Evolutionary conservation across 129 eudicot species (phyloP), one percentile per base, ranked within the genome.

Genomic region (Kitagawia praeruptora): DNA sequence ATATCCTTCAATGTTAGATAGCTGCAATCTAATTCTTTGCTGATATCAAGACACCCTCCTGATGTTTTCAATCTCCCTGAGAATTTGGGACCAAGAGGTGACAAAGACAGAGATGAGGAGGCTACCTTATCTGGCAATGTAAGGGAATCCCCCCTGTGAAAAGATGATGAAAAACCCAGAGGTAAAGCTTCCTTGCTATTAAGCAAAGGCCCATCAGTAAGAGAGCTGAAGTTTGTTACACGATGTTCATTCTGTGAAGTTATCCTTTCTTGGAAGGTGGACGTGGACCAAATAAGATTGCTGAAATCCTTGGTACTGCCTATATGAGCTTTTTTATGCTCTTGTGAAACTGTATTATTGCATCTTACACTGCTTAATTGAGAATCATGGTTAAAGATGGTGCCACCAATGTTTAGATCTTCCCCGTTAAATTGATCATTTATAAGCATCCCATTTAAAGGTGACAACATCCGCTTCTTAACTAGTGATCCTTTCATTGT

Each of bases 61-160:
- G 83, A 75, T 72, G 75, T 79, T 79, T 83, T 87, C 82, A 76
- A 48, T 19, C 83, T 83, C 72, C 82, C 86, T 64, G 81, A 80
- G 80, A 84, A 84, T 70, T 87, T 90, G 27, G 95, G 93, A 76
- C 99, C 99, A 31, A 96, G 95, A 34, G 99, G 99, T 31, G 99
- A 96, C 61, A 89, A 81, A 67, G 95, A 90, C n/a, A 89, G 72
- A 14, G 98, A 88, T 11, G 97, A 79, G 3, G 93, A 81, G 45
- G 78, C 88, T 77, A 70, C 69, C 44, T 82, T 86, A 79, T 83
- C 85, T 49, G 85, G 84, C 56, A 88, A 83, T 80, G 85, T 85
- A 2, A 85, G 82, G 37, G 82, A 70, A 56, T 81, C 80, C 42
- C 86, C 85, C 34, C 77, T 81, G 34, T 51, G 78, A 23, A 86